Percentiles rank a stretch among this genome's conserved stretches.
Evolutionary conservation across 306 rosid species (phyloP).

Genomic region (Potentilla sterilis): DNA sequence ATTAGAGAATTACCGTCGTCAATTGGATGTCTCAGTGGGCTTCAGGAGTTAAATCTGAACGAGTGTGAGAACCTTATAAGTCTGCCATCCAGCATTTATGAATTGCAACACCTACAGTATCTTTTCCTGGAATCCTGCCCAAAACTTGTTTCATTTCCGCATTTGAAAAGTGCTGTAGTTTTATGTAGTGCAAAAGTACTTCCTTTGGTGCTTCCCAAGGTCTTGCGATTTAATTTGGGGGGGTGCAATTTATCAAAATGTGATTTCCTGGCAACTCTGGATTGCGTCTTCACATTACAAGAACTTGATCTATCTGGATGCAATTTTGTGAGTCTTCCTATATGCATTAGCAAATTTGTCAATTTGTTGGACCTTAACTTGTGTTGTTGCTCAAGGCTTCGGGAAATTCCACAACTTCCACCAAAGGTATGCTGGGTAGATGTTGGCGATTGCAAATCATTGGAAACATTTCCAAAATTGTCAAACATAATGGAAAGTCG

Average conservation of each 20-base stretch:
- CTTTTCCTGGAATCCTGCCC: background rate
- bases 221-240: background rate
- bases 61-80: background rate
- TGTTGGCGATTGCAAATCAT: background rate
- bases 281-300: background rate
- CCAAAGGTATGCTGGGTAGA: background rate
- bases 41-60: background rate
- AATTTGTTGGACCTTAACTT: background rate
- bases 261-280: background rate
- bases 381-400: background rate
- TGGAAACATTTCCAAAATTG: background rate
- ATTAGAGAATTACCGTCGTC: background rate
- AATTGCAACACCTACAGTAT: background rate
- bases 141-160: background rate
- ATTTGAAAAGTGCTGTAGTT: background rate
- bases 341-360: background rate
- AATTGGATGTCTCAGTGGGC: background rate
- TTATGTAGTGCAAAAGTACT: background rate
- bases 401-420: background rate
- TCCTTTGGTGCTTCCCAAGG: background rate
- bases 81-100: background rate
- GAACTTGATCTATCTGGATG: background rate
- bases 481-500: background rate
- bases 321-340: slow-evolving; percentile 1
- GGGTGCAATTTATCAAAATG: background rate